Base-by-base conservation (phyloP, 2,329 filamentous ascomycete genomes). In the Fusarium tricinctum region DNA sequence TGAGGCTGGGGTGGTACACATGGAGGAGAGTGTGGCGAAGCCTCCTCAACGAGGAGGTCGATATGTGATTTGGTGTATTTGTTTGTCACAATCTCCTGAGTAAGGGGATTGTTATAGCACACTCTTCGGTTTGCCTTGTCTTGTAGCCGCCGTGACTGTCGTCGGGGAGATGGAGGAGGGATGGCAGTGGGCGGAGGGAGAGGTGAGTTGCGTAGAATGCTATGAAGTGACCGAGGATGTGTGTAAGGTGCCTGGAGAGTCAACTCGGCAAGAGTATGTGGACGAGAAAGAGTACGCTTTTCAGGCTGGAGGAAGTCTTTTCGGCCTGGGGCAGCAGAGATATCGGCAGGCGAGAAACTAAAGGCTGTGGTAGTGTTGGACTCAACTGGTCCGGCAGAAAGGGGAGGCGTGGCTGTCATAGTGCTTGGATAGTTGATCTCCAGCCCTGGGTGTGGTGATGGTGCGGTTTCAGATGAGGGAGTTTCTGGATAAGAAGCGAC, bases 161-260 rank as follows among this genome's bases (percentile, higher is more conserved):
- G 81, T 58, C 83, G 81, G 3, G 86, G 84, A 1, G 87, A 88
- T 7, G 81, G 77, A 2, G 86, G 85, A 10, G 85, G 84, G 32
- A 80, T 79, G 4, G 84, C 81, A 20, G 78, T 85, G 5, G 80
- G 77, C 1, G 86, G 85, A 20, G 87, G 86, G 8, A 90, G 80
- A 19, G 88, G 88, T 6, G 88, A 91, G 80, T 91, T 91, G 53
- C 88, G 85, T 22, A 91, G 82, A 71, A 91, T 91, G 76, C 87
- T 89, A 74, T 86, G 88, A 12, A 90, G 83, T 42, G 82, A 80
- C 57, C 83, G 83, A 33, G 88, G 85, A 65, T 88, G 88, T 3
- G 81, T 85, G 71, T 91, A 90, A 3, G 88, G 88, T 5, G 83
- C 79, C 23, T 79, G 79, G 6, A 68, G 45, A 22, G 54, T 63